Evolutionary conservation across 179 eudicot species (phyloP).

Genomic region (Heliamphora pulchella): DNA sequence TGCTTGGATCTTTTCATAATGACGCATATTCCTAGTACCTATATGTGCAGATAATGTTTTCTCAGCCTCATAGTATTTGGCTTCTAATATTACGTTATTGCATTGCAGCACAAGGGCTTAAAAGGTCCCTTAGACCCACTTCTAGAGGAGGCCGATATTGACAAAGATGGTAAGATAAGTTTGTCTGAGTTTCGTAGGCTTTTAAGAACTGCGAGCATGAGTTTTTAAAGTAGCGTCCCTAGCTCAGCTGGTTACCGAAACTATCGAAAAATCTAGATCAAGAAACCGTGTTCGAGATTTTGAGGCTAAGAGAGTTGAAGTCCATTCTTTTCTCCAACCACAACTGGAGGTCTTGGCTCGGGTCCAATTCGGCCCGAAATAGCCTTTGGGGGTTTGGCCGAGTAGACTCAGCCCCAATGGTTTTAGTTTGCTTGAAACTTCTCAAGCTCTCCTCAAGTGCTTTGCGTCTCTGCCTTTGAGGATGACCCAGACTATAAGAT

Average conservation of each 20-base stretch:
- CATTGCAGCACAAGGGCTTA: slow-evolving; percentile 70
- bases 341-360: background rate
- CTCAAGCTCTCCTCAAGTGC: no score
- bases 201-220: slow-evolving; percentile 82
- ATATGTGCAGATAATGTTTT: no score
- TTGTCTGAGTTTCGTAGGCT: slow-evolving; percentile 82
- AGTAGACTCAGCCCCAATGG: no score
- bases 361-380: background rate
- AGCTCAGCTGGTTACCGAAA: slow-evolving; percentile 27
- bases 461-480: no score
- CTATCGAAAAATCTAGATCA: slow-evolving; percentile 16
- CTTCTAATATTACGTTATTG: background rate
- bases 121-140: slow-evolving; percentile 84
- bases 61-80: background rate
- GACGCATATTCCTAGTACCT: no score
- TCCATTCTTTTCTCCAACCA: slow-evolving; percentile 16
- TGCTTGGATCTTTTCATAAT: no score
- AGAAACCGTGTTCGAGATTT: background rate
- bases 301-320: background rate
- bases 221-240: slow-evolving; percentile 21
- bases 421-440: no score
- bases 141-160: slow-evolving; percentile 84
- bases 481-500: no score
- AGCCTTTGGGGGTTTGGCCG: no score
- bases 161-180: slow-evolving; percentile 91